A percentile compares a stretch with the other conserved stretches of the same genome.
Evolutionary conservation across 2,329 filamentous ascomycete genomes (phyloP).

Genomic region (Aspergillus texensis): DNA sequence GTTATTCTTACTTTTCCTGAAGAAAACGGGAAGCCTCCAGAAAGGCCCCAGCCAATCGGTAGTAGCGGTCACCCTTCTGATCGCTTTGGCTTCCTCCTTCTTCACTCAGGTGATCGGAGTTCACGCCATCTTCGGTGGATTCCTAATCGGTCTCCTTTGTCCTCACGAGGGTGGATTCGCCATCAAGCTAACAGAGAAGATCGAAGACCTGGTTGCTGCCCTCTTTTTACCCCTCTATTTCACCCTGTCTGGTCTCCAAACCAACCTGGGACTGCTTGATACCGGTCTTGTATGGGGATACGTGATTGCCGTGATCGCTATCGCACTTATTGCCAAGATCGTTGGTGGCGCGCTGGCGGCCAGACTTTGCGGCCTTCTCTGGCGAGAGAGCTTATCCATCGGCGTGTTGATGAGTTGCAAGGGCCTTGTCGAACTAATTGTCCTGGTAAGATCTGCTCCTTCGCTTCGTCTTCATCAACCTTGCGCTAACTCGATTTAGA

Average conservation of each 20-base stretch:
- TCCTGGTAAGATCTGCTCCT: conserved; percentile 64
- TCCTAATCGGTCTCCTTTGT: conserved; percentile 85
- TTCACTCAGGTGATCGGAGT: conserved; percentile 91
- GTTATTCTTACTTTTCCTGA: conserved; percentile 72
- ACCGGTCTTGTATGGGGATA: conserved; percentile 86
- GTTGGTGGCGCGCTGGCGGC: conserved; percentile 80
- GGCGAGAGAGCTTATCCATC: conserved; percentile 87
- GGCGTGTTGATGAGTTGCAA: conserved; percentile 96
- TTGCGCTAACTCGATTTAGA: conserved; percentile 44
- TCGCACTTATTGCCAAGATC: conserved; percentile 86
- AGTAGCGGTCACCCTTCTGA: conserved; percentile 77
- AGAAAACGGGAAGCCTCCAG: conserved; percentile 74
- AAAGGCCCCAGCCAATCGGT: conserved; percentile 87
- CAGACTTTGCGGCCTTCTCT: conserved; percentile 73
- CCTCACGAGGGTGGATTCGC: conserved; percentile 88
- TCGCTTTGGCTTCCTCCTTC: conserved; percentile 78
- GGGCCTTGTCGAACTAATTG: conserved; percentile 90
- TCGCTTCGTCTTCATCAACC: too few species aligned
- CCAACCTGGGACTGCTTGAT: conserved; percentile 81
- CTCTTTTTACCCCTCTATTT: conserved; percentile 92
- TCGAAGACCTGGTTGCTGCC: conserved; percentile 85
- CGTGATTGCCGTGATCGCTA: conserved; percentile 76
- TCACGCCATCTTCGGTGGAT: conserved; percentile 92
- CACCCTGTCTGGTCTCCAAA: conserved; percentile 85
- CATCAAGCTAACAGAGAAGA: conserved; percentile 89